A percentile compares a stretch with the other conserved stretches of the same genome.
phyloP scores from a whole-genome alignment of 2,329 filamentous ascomycete species.

The Coleophoma crateriformis region DNA sequence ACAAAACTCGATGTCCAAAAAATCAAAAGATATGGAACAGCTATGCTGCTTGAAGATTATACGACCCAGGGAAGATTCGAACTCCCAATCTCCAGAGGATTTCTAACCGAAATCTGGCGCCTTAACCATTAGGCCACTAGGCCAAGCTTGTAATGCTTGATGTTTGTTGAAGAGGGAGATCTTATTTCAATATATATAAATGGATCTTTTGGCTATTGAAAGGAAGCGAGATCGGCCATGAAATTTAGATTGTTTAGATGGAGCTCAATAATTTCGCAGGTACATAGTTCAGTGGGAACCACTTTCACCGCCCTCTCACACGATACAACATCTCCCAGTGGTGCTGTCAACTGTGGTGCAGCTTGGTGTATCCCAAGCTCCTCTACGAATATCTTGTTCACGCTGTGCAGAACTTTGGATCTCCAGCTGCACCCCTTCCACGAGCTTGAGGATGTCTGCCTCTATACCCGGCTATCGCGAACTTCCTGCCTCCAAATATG shows the following conservation, averaged over 20 bases:
- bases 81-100: conserved; percentile 11
- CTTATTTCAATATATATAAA: not conserved
- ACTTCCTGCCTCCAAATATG: conserved; percentile 86
- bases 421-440: not conserved
- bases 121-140: conserved; percentile 7
- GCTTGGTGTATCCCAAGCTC: not conserved
- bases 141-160: not conserved
- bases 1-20: no score
- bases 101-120: conserved; percentile 10
- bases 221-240: not conserved
- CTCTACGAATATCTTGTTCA: not conserved
- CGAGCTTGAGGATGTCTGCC: conserved; percentile 47
- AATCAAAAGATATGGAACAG: no score
- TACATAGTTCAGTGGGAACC: not conserved
- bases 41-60: no score
- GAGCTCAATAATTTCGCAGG: not conserved
- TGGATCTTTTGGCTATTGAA: not conserved
- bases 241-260: not conserved
- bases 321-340: not conserved
- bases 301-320: not conserved
- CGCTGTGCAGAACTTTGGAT: not conserved
- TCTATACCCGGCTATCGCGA: conserved; percentile 67
- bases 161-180: not conserved
- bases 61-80: conserved; percentile 13
- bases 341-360: not conserved